Evolutionary conservation across 306 rosid species (phyloP), one percentile per base, ranked within the genome.

Genomic region (Cajanus cajan): DNA sequence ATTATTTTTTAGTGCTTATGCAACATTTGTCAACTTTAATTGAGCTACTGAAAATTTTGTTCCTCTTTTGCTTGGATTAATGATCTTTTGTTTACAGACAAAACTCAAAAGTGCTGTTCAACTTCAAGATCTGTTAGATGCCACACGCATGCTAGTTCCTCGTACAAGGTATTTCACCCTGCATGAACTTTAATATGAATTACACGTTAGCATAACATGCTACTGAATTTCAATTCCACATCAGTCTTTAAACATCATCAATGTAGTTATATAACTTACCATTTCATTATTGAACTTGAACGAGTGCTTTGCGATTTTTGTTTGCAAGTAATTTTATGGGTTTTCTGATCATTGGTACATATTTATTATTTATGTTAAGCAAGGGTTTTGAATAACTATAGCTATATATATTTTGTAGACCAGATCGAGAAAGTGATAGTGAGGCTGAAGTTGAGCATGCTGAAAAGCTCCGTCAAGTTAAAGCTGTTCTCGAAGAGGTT

Each of bases 401-500:
- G 80, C 43, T 71, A 48, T 43, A 76, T 78, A 68, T 81, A 40
- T 80, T 81, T 14, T 90, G 15, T 83, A 94, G 98, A 76, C 97
- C 95, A 52, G 98, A 78, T 71, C 89, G 97, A 73, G 97, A 89
- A 86, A 94, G 98, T 85, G 98, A 94, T 77, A 94, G 97, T 86
- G 98, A 94, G 84, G 96, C 97, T 22, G 98, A 94, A 87, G 83
- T 84, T 68, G 98, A 92, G 85, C 98, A 94, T 62, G 92, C 89
- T 71, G 97, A 94, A 87, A 94, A 90, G 88, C 97, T 94, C 80
- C 98, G 96, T 58, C 98, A 92, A 92, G 98, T 94, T 70, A 94
- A 92, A 89, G 98, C 98, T 33, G 97, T 94, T 74, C 98, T 94
- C 18, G 98, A 94, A 85, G 98, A 94, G 98, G 98, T 92, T 78